Base-by-base conservation (phyloP, 2,329 filamentous ascomycete genomes). In the Fusarium albidum region DNA sequence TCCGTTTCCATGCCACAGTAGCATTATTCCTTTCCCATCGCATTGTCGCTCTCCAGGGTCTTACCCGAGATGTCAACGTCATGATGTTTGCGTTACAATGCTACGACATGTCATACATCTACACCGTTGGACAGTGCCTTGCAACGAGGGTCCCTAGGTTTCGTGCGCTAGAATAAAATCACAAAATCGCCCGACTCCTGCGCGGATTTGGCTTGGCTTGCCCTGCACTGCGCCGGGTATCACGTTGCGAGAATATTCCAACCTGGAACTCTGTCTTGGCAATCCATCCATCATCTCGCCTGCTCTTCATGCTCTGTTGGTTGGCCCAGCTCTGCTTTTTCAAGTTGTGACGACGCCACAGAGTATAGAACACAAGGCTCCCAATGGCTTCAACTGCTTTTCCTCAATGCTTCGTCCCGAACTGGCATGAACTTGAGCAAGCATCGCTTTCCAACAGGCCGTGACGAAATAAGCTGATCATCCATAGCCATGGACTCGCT, bases 401-500 rank as follows among this genome's bases (percentile, higher is more conserved):
- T 26, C 17, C 9, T n/a, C 13, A 21, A 14, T 4, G 31, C 15
- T 27, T 31, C 52, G 15, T 54, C 54, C 9, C 53, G 57, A 12
- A 72, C 50, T 18, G 77, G 73, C 12, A 75, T 63, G 53, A 86
- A 82, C 40, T 70, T 75, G 41, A 90, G 66, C 48, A 84, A 71
- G 60, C 87, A 90, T 45, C 71, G 80, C 67, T 87, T 81, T 6
- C 81, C 84, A 34, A 78, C 68, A 0, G 87, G 87, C 39, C 87
- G 77, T 13, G 85, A 82, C 9, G 87, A 88, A 49, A 90, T 88
- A 27, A 89, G 76, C 67, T 89, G 86, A 64, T 90, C 86, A 17
- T 83, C 80, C 77, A 89, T 84, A 28, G 76, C 75, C 87, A 90
- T 89, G 18, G 78, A 78, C 26, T 77, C 79, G 6, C 71, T 72